phyloP scores from a whole-genome alignment of 1,284 basidiomycete species.

The Apiotrichum mycotoxinovorans region DNA sequence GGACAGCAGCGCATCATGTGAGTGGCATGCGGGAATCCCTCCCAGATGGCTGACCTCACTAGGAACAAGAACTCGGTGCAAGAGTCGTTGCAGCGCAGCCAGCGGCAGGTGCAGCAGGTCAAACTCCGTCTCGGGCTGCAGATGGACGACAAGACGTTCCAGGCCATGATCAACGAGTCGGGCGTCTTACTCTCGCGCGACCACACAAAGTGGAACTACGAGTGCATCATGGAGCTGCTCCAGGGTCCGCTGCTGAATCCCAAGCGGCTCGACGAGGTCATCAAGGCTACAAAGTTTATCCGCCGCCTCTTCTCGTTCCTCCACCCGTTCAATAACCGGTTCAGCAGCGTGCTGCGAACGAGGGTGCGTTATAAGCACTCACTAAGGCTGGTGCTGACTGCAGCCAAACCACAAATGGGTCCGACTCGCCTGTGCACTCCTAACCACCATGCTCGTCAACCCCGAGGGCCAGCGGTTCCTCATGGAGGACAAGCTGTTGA shows the following conservation, averaged over 20 bases:
- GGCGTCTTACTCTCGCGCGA: conserved; percentile 68
- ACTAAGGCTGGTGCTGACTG: conserved; percentile 3
- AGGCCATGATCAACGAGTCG: conserved; percentile 73
- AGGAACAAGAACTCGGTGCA: conserved; percentile 56
- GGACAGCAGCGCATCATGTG: conserved; percentile 54
- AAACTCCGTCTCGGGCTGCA: conserved; percentile 84
- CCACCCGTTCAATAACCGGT: conserved; percentile 81
- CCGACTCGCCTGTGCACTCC: conserved; percentile 72
- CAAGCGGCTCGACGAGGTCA: conserved; percentile 92
- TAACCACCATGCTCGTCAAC: conserved; percentile 78
- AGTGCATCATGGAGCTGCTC: conserved; percentile 79
- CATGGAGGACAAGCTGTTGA: conserved; percentile 78
- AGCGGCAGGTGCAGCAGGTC: conserved; percentile 83
- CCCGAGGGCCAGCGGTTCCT: conserved; percentile 81
- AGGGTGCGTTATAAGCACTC: conserved; percentile 54
- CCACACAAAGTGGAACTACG: conserved; percentile 88
- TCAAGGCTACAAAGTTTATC: conserved; percentile 83
- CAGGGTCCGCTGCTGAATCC: conserved; percentile 89
- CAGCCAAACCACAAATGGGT: conserved; percentile 78
- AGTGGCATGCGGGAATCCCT: conserved; percentile 76
- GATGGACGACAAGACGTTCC: conserved; percentile 89
- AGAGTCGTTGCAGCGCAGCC: conserved; percentile 80
- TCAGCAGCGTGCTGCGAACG: conserved; percentile 72
- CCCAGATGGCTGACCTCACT: conserved; percentile 85
- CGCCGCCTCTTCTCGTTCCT: conserved; percentile 85